Evolutionary conservation across 495 filamentous ascomycete genomes (phyloP).

Genomic region (Pseudomonodictys pantanalensis): DNA sequence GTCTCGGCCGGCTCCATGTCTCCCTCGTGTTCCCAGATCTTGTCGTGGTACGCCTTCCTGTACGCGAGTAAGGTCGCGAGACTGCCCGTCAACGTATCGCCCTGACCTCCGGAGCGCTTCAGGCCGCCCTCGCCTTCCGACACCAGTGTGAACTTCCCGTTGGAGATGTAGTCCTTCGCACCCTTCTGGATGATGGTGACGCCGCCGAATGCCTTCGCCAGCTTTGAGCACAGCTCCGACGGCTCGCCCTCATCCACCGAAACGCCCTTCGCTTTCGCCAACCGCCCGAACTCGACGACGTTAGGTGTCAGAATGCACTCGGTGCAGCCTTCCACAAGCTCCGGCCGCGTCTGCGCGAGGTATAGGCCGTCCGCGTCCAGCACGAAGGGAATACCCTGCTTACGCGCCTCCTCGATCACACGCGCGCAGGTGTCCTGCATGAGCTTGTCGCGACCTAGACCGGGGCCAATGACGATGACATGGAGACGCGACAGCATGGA

Average conservation of each 20-base stretch:
- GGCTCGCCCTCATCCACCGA: slow-evolving; percentile 52
- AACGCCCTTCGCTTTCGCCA: slow-evolving; percentile 69
- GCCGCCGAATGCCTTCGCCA: slow-evolving; percentile 77
- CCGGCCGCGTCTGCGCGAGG: slow-evolving; percentile 70
- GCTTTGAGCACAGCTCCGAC: slow-evolving; percentile 62
- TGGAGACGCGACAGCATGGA: slow-evolving; percentile 81
- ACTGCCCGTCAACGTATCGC: slow-evolving; percentile 89
- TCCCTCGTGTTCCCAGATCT: slow-evolving; percentile 72
- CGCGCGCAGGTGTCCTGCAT: slow-evolving; percentile 83
- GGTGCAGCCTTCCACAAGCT: slow-evolving; percentile 72
- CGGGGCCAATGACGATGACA: slow-evolving; percentile 90
- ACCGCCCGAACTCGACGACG: slow-evolving; percentile 82
- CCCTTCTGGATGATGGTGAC: slow-evolving; percentile 93
- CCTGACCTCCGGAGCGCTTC: slow-evolving; percentile 92
- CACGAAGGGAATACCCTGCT: slow-evolving; percentile 73
- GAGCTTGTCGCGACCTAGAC: slow-evolving; percentile 80
- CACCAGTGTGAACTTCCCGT: slow-evolving; percentile 70
- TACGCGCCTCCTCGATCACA: slow-evolving; percentile 76
- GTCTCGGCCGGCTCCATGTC: slow-evolving; percentile 60
- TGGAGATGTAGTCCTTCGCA: slow-evolving; percentile 75
- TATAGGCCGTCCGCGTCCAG: slow-evolving; percentile 88
- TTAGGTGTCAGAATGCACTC: slow-evolving; percentile 93
- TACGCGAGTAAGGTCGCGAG: slow-evolving; percentile 86
- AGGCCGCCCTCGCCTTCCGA: slow-evolving; percentile 73
- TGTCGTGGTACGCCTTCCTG: slow-evolving; percentile 78